Conservation (phyloP, 176 grass and related monocot species). For the Chloris gayana region DNA sequence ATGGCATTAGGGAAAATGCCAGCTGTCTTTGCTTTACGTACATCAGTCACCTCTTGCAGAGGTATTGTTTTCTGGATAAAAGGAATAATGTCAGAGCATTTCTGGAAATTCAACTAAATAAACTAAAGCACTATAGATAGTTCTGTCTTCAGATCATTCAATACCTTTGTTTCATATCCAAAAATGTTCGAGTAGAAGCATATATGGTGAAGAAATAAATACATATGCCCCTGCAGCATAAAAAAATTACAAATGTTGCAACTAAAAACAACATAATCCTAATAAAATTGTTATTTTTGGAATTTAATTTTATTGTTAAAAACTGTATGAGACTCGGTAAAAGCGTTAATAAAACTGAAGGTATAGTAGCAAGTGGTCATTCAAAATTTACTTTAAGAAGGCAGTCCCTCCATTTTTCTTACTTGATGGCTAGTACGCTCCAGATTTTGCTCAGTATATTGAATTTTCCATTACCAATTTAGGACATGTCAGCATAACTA, state of each 20-base stretch:
- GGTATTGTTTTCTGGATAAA: constrained; percentile 84
- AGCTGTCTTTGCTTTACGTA: constrained; percentile 98
- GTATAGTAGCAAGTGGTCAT: constrained; percentile 2
- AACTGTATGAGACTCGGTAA: neutral
- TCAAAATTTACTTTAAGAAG: neutral
- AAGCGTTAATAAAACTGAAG: constrained; percentile 1
- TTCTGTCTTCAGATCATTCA: constrained; percentile 8
- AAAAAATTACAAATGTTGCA: constrained; percentile 16
- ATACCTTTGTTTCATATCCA: constrained; percentile 97
- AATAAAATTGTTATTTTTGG: constrained; percentile 20
- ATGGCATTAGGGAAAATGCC: constrained; percentile 97
- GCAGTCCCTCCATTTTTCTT: neutral
- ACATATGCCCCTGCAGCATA: constrained; percentile 86
- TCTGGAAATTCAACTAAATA: constrained; percentile 7
- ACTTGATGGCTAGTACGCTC: neutral
- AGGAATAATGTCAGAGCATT: constrained; percentile 37
- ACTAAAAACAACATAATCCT: constrained; percentile 28
- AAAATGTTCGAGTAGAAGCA: constrained; percentile 99
- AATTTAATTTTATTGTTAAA: neutral
- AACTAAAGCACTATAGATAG: constrained; percentile 6
- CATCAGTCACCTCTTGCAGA: constrained; percentile 73
- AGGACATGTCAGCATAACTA: neutral
- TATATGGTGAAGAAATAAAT: constrained; percentile 94
- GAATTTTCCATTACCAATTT: constrained; percentile 7
- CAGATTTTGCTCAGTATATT: constrained; percentile 1